Evolutionary conservation across 306 rosid genomes (phyloP), one percentile per base, ranked within the genome.

Genomic region (apple (Malus domestica)): DNA sequence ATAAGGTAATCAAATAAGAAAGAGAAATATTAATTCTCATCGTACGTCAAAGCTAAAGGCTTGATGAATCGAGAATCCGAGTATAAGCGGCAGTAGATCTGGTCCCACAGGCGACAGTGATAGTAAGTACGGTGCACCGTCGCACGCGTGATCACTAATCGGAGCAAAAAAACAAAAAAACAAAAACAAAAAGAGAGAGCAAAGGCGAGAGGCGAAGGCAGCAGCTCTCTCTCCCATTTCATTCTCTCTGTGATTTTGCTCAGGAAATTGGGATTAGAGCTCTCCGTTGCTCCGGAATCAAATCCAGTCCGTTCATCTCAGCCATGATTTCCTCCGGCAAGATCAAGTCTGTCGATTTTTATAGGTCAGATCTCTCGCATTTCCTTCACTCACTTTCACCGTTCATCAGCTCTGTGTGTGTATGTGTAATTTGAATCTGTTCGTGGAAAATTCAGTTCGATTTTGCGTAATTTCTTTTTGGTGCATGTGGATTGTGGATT

Each of bases 321-420:
- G 64, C 83, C 92, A 95, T 95, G 98, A 19, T 92, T 88, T 88
- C 97, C 44, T 14, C 92, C 38, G 80, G 86, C 83, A 95, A 95
- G 87, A 70, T 95, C 92, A 95, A 92, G 80, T 88, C 98, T 67
- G 97, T 95, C 46, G 98, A 95, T 85, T 95, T 95, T 76, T 95
- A 95, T 91, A 88, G 98, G 98, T 95, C 59, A 23, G 81, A 82
- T 86, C 86, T 78, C 80, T 55, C 49, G 35, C 67, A 67, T 75
- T 79, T 85, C 74, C 23, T 59, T 77, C 6, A 8, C 59, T 69
- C 22, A 49, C 42, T 64, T 33, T 52, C 66, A 62, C 77, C 61
- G 29, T 59, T 6, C 54, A 29, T 45, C 16, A 23, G 49, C 25
- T 68, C 30, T 23, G 1, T 57, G 35, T 68, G 9, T 18, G 27